These are phyloP conservation scores for Onygenales sp. DNA, from an alignment of 2,329 filamentous ascomycete genomes.

Conservation along the genomic window DNA sequence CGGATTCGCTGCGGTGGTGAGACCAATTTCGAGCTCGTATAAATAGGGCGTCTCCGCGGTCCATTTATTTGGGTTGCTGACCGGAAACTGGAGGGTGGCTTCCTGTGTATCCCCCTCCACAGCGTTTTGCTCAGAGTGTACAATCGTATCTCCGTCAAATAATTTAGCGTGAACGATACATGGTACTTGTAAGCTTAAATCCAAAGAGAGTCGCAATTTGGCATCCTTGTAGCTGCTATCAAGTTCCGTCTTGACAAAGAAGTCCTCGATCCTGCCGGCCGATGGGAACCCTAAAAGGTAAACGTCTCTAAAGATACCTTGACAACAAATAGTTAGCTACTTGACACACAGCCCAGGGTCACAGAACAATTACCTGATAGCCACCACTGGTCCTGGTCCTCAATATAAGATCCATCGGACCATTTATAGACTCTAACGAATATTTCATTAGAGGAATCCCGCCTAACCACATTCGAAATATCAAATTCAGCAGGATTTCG, in stretches of 20 bases:
- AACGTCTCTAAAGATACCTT: constrained; percentile 58
- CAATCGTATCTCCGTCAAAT: constrained; percentile 30
- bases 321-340: neutral
- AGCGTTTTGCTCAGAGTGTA: constrained; percentile 14
- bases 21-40: constrained; percentile 44
- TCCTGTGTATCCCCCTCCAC: constrained; percentile 14
- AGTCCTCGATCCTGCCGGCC: constrained; percentile 45
- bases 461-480: constrained; percentile 43
- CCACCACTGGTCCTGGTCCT: constrained; percentile 63
- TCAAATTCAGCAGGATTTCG: constrained; percentile 64
- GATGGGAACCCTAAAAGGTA: constrained; percentile 49
- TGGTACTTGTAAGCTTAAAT: constrained; percentile 26
- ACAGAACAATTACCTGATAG: constrained; percentile 51
- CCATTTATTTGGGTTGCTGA: constrained; percentile 54
- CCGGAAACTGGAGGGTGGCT: constrained; percentile 27
- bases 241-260: constrained; percentile 46
- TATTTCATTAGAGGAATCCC: constrained; percentile 43
- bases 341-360: neutral
- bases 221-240: constrained; percentile 44
- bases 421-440: constrained; percentile 61
- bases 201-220: constrained; percentile 40
- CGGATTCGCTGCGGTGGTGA: constrained; percentile 24
- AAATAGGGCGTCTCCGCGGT: constrained; percentile 57
- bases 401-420: constrained; percentile 60
- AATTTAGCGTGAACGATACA: constrained; percentile 37